phyloP scores from a whole-genome alignment of 2,329 filamentous ascomycete genomes.

The Fusarium sp. region DNA sequence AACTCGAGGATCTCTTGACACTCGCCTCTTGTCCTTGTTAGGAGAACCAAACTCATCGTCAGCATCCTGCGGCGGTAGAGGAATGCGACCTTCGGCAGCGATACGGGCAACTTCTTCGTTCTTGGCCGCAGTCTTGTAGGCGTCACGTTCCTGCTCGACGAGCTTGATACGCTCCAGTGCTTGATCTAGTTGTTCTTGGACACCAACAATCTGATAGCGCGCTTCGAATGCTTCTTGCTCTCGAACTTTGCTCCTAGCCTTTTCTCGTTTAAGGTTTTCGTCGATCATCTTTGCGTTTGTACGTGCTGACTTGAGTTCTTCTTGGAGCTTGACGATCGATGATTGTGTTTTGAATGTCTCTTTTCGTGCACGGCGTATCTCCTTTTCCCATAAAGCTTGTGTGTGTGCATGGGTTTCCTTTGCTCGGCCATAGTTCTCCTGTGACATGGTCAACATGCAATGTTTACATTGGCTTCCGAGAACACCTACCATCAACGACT shows the following conservation, averaged over 20 bases:
- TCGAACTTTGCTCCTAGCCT: slow-evolving; percentile 65
- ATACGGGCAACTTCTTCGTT: slow-evolving; percentile 78
- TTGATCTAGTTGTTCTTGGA: slow-evolving; percentile 73
- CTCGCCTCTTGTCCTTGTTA: slow-evolving; percentile 59
- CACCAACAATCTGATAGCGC: slow-evolving; percentile 69
- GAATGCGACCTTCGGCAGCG: slow-evolving; percentile 74
- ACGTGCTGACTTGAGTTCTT: slow-evolving; percentile 72
- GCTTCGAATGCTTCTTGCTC: slow-evolving; percentile 76
- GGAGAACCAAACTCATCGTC: slow-evolving; percentile 71
- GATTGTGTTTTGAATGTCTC: slow-evolving; percentile 81
- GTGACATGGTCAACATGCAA: slow-evolving; percentile 26
- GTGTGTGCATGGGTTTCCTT: slow-evolving; percentile 75
- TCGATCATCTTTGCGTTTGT: slow-evolving; percentile 63
- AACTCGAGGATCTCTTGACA: slow-evolving; percentile 50
- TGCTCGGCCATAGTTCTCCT: slow-evolving; percentile 75
- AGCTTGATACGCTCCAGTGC: slow-evolving; percentile 69
- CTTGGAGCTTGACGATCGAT: slow-evolving; percentile 73
- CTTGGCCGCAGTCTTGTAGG: slow-evolving; percentile 74
- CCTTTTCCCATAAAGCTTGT: slow-evolving; percentile 75
- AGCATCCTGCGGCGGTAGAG: slow-evolving; percentile 65
- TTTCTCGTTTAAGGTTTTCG: slow-evolving; percentile 68
- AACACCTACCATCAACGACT: slow-evolving; percentile 71
- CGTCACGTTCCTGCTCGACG: slow-evolving; percentile 77
- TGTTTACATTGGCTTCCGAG: not conserved
- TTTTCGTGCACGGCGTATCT: slow-evolving; percentile 73